Percentiles rank a stretch among this genome's conserved stretches.
Conservation (phyloP, 1,284 basidiomycete genomes). For the Exobasidium rhododendri region DNA sequence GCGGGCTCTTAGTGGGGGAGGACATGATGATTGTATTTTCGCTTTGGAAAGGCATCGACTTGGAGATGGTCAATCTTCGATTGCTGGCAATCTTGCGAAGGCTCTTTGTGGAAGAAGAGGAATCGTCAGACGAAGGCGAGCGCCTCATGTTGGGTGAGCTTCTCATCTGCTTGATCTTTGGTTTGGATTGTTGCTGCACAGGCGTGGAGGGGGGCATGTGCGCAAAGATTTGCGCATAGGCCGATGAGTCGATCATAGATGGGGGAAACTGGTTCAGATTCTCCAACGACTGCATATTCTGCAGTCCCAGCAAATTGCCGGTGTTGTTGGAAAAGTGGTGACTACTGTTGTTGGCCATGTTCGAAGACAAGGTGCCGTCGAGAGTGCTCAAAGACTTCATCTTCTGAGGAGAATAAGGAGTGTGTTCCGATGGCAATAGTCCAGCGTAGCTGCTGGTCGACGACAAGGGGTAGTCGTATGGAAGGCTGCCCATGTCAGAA, state of each 20-base stretch:
- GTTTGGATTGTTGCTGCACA: slow-evolving; percentile 14
- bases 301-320: not conserved
- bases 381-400: not conserved
- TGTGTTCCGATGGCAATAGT: too few species aligned
- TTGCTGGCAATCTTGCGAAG: slow-evolving; percentile 15
- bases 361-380: too few species aligned
- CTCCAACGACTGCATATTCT: not conserved
- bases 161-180: slow-evolving; percentile 24
- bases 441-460: not conserved
- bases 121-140: slow-evolving; percentile 9
- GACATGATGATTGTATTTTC: not conserved
- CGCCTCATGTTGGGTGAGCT: slow-evolving; percentile 30
- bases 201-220: slow-evolving; percentile 18
- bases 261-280: not conserved
- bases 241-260: slow-evolving; percentile 4
- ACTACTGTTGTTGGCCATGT: not conserved
- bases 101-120: not conserved
- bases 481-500: not conserved
- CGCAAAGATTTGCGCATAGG: slow-evolving; percentile 2
- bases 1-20: not conserved
- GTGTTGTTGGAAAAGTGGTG: not conserved
- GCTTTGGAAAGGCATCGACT: not conserved
- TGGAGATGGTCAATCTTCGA: not conserved
- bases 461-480: not conserved
- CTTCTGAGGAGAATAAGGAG: not conserved